A percentile compares a stretch with the other conserved stretches of the same genome.
phyloP scores from a whole-genome alignment of 495 filamentous ascomycete species.

The Pyrenula massariospora region DNA sequence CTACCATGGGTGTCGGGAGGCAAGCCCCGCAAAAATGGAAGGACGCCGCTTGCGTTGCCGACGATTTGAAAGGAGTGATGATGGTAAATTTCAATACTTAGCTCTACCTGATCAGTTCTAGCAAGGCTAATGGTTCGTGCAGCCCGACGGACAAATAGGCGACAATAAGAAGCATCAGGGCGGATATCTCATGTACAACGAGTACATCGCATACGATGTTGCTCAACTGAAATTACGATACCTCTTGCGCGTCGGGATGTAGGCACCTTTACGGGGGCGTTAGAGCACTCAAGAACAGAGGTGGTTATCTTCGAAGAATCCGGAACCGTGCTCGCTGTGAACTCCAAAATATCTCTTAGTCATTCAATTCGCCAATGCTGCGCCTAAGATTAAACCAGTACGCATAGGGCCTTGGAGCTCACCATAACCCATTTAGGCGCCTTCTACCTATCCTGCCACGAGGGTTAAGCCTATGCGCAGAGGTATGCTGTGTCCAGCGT shows the following conservation, averaged over 20 bases:
- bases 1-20: constrained; percentile 55
- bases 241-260: constrained; percentile 38
- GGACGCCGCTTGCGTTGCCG: constrained; percentile 56
- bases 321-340: too few species aligned
- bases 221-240: constrained; percentile 56
- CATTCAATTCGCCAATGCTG: too few species aligned
- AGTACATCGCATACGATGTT: constrained; percentile 57
- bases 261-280: too few species aligned
- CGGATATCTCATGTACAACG: constrained; percentile 13
- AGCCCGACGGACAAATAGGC: background rate
- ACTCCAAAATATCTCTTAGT: too few species aligned
- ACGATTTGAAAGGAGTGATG: constrained; percentile 47
- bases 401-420: too few species aligned
- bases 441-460: too few species aligned
- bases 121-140: background rate
- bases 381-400: too few species aligned
- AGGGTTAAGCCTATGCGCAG: too few species aligned
- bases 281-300: too few species aligned
- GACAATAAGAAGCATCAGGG: background rate
- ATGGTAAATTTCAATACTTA: constrained; percentile 25
- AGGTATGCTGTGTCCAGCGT: too few species aligned
- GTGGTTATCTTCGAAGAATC: too few species aligned
- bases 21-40: constrained; percentile 59
- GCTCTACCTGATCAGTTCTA: background rate
- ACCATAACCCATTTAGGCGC: too few species aligned